Evolutionary conservation across 2,329 filamentous ascomycete species (phyloP).

Genomic region (Venturia pyrina): DNA sequence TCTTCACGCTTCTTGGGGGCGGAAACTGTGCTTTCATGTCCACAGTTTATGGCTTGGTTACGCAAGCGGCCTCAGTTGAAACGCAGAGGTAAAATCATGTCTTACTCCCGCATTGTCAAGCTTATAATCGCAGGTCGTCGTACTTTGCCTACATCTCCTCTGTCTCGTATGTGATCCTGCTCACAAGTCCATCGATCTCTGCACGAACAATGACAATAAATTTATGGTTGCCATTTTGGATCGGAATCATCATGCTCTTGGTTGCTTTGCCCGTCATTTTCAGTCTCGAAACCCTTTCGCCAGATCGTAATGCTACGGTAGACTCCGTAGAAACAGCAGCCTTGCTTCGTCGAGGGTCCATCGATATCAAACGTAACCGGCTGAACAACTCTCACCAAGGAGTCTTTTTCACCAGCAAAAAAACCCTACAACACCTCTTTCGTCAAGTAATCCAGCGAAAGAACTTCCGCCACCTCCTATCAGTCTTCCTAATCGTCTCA

Average conservation of each 20-base stretch:
- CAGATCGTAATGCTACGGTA: not conserved
- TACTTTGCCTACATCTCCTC: conserved; percentile 18
- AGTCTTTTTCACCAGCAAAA: not conserved
- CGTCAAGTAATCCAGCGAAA: conserved; percentile 7
- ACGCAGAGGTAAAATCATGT: not conserved
- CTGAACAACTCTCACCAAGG: not conserved
- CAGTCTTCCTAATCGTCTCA: conserved; percentile 25
- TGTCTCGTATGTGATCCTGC: conserved; percentile 23
- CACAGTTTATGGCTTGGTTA: conserved; percentile 25
- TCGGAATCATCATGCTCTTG: conserved; percentile 19
- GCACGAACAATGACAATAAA: conserved; percentile 25
- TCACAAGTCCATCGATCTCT: conserved; percentile 25
- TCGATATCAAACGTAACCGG: not conserved
- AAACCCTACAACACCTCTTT: not conserved
- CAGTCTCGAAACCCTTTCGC: not conserved
- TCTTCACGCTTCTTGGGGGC: conserved; percentile 24
- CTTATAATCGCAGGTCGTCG: not conserved
- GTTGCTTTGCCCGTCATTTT: not conserved
- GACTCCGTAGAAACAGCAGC: not conserved
- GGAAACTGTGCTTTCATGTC: conserved; percentile 28
- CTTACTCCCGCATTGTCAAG: not conserved
- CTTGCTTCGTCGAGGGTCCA: not conserved
- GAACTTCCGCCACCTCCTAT: conserved; percentile 26
- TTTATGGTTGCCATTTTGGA: conserved; percentile 27
- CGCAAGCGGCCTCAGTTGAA: conserved; percentile 18